Evolutionary conservation across 2,329 filamentous ascomycete species (phyloP), one percentile per base, ranked within the genome.

Genomic region (Albifimbria verrucaria): DNA sequence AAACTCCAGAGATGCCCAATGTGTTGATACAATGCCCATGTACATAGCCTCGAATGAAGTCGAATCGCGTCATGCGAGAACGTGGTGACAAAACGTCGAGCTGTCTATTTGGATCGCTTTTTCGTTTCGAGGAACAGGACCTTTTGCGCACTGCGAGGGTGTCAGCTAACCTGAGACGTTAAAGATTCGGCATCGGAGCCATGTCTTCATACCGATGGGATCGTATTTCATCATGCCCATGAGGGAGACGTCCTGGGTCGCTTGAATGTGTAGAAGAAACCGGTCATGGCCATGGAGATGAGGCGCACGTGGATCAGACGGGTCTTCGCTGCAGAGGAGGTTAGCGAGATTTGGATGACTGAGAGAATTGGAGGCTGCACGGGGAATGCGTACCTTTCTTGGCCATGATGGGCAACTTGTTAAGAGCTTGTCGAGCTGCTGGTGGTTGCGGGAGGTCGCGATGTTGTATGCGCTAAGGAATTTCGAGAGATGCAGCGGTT

Each of bases 161-260:
- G 18, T 28, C 23, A 47, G 44, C 15, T 24, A 47, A 39, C 12
- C 44, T 15, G 11, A 23, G 21, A n/a, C 26, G 2, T 20, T 6
- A 39, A n/a, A 6, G 12, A 15, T 39, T 7, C 20, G 6, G 12
- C 10, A 18, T 17, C 20, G 6, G 20, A 11, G 9, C 22, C 21
- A 11, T 12, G 24, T 4, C 20, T 11, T 17, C 69, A 60, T 85
- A 96, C 90, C 88, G 59, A 99, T 92, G 42, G 94, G 94, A 70
- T 99, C 94, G 75, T 99, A 99, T 79, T 99, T 99, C 64, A 99
- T 78, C 91, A 99, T 94, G 77, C 92, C 95, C 75, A 99, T 83
- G 52, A 95, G 92, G 44, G 80, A 57, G 92, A 81, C 25, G 83
- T 82, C 62, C 94, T 87, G 12, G 92, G 92, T 54, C 95, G 87